Conservation (phyloP, 2,329 filamentous ascomycete species). For the Penicillium palitans region DNA sequence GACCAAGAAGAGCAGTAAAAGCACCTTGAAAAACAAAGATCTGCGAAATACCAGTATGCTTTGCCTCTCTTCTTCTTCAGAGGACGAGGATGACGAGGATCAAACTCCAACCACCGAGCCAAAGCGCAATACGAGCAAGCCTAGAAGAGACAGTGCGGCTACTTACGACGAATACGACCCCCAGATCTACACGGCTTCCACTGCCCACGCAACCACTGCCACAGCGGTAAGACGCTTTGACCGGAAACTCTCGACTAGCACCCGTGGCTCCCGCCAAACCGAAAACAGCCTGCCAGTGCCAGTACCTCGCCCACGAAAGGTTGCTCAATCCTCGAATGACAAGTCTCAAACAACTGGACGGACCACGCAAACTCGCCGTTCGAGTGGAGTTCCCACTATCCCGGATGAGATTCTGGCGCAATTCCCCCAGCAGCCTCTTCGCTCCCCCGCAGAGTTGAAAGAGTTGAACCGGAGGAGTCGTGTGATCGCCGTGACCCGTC, state of each 20-base stretch:
- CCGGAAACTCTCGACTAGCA: constrained; percentile 28
- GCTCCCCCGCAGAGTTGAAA: constrained; percentile 26
- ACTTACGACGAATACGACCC: constrained; percentile 43
- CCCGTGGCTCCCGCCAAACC: constrained; percentile 25
- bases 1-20: constrained; percentile 42
- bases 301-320: constrained; percentile 14
- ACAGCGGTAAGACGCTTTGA: constrained; percentile 27
- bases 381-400: constrained; percentile 37
- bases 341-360: constrained; percentile 27
- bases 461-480: constrained; percentile 45
- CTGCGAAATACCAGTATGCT: constrained; percentile 49
- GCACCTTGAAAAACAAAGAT: constrained; percentile 41
- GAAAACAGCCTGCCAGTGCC: constrained; percentile 17
- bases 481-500: constrained; percentile 54
- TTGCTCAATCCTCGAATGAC: constrained; percentile 26
- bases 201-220: constrained; percentile 36
- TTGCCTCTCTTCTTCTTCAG: constrained; percentile 52
- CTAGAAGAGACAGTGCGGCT: constrained; percentile 40
- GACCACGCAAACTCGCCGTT: constrained; percentile 30
- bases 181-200: constrained; percentile 46
- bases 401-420: constrained; percentile 34
- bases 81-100: constrained; percentile 43
- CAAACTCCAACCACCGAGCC: constrained; percentile 21
- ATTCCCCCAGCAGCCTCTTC: constrained; percentile 25
- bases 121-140: constrained; percentile 14